These are phyloP conservation scores for Skeletonema costatum DNA, from an alignment of 108 stramenopile species.

Conservation along the genomic window DNA sequence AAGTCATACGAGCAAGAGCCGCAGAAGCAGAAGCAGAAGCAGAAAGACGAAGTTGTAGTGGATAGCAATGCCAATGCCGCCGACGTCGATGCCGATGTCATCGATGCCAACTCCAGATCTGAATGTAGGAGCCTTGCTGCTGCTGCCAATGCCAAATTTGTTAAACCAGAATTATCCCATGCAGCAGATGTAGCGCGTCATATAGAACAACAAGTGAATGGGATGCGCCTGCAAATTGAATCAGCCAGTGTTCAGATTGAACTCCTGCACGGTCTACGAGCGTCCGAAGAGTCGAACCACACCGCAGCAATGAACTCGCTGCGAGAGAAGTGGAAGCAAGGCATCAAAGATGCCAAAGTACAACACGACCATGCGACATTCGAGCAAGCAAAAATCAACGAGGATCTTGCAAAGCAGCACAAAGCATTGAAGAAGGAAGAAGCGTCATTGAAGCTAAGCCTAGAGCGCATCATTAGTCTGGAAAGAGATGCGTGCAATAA, in stretches of 20 bases:
- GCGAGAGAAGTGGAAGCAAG: slow-evolving; percentile 20
- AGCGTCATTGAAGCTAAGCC: slow-evolving; percentile 2
- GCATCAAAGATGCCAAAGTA: slow-evolving; percentile 3
- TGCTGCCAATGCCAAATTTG: background rate
- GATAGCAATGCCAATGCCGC: background rate
- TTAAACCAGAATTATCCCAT: background rate
- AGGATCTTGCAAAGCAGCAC: slow-evolving; percentile 3
- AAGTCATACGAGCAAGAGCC: background rate
- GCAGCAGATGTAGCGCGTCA: background rate
- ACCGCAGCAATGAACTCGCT: slow-evolving; percentile 22
- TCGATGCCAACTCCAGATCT: too few species aligned
- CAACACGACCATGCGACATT: slow-evolving; percentile 20
- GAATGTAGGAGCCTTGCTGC: too few species aligned
- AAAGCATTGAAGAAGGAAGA: slow-evolving; percentile 18
- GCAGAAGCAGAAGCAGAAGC: background rate
- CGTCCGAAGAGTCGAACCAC: slow-evolving; percentile 19
- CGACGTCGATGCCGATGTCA: too few species aligned
- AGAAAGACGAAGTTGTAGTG: background rate
- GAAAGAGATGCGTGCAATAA: slow-evolving; percentile 18
- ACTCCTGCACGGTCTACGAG: background rate
- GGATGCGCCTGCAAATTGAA: background rate
- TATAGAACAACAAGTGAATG: background rate
- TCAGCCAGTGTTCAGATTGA: background rate
- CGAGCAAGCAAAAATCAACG: slow-evolving; percentile 11
- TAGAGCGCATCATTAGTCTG: background rate